Conservation (phyloP, 768 basidiomycete genomes). For the Panellus pusillus region DNA sequence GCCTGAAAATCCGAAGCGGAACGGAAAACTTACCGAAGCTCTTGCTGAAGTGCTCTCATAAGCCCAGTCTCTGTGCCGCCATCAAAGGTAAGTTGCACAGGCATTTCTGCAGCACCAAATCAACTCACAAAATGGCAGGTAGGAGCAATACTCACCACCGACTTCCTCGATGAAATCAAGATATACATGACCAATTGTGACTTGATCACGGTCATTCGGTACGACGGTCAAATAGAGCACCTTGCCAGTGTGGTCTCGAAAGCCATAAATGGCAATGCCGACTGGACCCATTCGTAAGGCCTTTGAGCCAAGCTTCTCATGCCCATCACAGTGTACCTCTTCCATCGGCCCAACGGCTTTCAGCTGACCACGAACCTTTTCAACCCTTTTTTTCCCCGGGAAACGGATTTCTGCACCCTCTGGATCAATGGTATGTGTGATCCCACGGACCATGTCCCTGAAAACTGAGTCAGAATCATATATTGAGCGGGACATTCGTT, state of each 20-base stretch:
- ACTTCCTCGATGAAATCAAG: slow-evolving; percentile 17
- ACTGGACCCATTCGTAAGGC: slow-evolving; percentile 21
- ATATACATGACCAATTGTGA: slow-evolving; percentile 18
- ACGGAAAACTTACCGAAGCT: too few relatives aligned
- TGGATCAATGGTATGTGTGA: too few relatives aligned
- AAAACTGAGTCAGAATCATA: neutral
- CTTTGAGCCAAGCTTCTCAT: slow-evolving; percentile 20
- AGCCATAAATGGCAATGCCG: slow-evolving; percentile 19
- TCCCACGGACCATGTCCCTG: too few relatives aligned
- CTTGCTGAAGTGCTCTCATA: slow-evolving; percentile 12
- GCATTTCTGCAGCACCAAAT: slow-evolving; percentile 11
- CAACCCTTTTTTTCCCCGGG: too few relatives aligned
- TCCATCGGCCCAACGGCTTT: slow-evolving; percentile 1
- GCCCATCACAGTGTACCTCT: slow-evolving; percentile 20
- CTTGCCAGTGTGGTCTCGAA: slow-evolving; percentile 12
- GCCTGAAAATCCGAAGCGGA: too few relatives aligned
- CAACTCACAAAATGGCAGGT: neutral
- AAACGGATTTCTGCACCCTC: too few relatives aligned
- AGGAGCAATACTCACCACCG: slow-evolving; percentile 10
- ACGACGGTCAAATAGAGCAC: slow-evolving; percentile 8
- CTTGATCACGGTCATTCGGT: slow-evolving; percentile 14
- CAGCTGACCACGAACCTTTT: neutral
- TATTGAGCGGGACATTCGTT: neutral
- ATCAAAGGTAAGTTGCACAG: slow-evolving; percentile 22
- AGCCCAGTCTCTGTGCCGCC: slow-evolving; percentile 20